phyloP scores from a whole-genome alignment of 768 basidiomycete genomes.

The Imleria badia region DNA sequence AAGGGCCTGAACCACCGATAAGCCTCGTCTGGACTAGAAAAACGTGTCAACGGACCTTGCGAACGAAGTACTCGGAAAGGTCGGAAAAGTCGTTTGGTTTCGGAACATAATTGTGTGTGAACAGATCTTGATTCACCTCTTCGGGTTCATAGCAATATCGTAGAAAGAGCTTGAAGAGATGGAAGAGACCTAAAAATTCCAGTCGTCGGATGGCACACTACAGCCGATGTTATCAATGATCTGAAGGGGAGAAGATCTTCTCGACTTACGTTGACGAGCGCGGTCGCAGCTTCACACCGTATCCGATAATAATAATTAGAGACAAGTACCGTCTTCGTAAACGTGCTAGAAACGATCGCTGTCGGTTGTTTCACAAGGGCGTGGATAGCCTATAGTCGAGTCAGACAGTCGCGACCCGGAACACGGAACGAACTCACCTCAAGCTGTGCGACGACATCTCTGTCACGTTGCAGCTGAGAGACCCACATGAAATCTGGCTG shows the following conservation, averaged over 20 bases:
- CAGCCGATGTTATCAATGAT: conserved; percentile 8
- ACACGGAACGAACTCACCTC: conserved; percentile 60
- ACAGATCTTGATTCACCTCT: conserved; percentile 77
- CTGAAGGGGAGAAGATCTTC: background rate
- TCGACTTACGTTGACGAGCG: conserved; percentile 71
- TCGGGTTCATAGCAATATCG: conserved; percentile 89
- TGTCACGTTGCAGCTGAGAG: conserved; percentile 89
- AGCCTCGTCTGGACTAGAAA: conserved; percentile 1
- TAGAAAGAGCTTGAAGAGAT: conserved; percentile 92
- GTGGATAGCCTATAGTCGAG: conserved; percentile 74
- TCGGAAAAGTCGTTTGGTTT: conserved; percentile 94
- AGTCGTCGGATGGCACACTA: conserved; percentile 84
- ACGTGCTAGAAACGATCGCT: conserved; percentile 82
- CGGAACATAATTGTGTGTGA: conserved; percentile 87
- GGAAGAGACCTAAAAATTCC: conserved; percentile 90
- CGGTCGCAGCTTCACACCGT: conserved; percentile 89
- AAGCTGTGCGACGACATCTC: conserved; percentile 95
- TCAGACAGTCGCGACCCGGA: conserved; percentile 4
- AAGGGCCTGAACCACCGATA: conserved; percentile 51
- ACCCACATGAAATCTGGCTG: conserved; percentile 99
- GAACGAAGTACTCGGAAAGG: conserved; percentile 89
- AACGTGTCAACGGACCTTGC: conserved; percentile 58
- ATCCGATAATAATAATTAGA: conserved; percentile 96
- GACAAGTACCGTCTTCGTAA: conserved; percentile 92
- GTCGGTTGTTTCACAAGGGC: conserved; percentile 81